Base-by-base conservation (phyloP, 2,329 filamentous ascomycete species). In the Microascus cirrosus region DNA sequence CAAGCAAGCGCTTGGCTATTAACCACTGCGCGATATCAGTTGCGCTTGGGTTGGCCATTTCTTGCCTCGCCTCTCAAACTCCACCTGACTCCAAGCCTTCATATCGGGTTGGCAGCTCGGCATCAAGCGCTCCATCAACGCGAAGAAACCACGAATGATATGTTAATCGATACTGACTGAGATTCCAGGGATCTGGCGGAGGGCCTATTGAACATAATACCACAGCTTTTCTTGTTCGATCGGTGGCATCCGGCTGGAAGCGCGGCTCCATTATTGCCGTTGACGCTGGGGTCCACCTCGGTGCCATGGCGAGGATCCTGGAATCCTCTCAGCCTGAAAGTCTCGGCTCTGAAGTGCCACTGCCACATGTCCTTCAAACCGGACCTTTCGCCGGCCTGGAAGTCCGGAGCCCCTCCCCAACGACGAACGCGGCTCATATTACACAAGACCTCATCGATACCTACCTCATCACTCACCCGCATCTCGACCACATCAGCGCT, bases 381-480 rank as follows among this genome's bases (percentile, higher is more conserved):
- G 91, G 92, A 0, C 89, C 93, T 0, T 96, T 99, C 71, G 78
- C 85, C 18, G 92, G 92, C 0, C 74, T 96, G 20, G 77, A 84
- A 58, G 74, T 96, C 35, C 86, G 86, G 0, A 76, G 84, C 63
- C 72, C 78, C 50, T 86, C 81, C 0, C 76, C 89, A 0, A 76
- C 82, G 53, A 87, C 89, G 54, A 97, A 96, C 69, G 92, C 91
- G 1, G 80, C 87, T 3, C 80, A 95, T 68, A 78, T 99, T 54
- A 85, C 92, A 50, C 81, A 86, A 58, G 81, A 86, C 58, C 81
- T 96, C 54, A 82, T 99, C 59, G 90, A 93, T 53, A 88, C 90
- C 0, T 94, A 93, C 67, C 82, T 97, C 61, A 90, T 99, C 65
- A 99, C 93, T 0, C 94, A 99, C 70, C 90, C 94, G n/a, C 94